Evolutionary conservation across 2,329 filamentous ascomycete species (phyloP).

Genomic region (Microthyrium microscopicum): DNA sequence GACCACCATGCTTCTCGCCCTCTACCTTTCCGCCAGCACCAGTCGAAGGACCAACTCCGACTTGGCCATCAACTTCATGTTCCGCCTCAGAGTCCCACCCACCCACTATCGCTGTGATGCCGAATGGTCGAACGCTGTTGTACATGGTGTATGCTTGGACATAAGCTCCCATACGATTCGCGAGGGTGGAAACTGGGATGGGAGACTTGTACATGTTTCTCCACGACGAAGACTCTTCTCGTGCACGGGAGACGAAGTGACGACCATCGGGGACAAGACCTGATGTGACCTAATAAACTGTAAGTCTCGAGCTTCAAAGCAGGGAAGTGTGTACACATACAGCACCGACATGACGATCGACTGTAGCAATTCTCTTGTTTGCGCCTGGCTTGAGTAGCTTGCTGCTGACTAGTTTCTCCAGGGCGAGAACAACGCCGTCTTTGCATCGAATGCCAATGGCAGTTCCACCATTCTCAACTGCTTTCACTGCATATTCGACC

Average conservation of each 20-base stretch:
- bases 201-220: conserved; percentile 87
- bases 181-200: conserved; percentile 75
- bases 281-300: conserved; percentile 58
- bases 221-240: conserved; percentile 86
- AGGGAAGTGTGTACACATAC: conserved; percentile 38
- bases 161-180: conserved; percentile 86
- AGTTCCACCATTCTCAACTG: conserved; percentile 93
- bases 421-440: conserved; percentile 86
- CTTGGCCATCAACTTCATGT: conserved; percentile 73
- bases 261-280: conserved; percentile 89
- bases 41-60: conserved; percentile 60
- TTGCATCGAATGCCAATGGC: conserved; percentile 93
- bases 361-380: conserved; percentile 92
- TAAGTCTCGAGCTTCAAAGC: conserved; percentile 4
- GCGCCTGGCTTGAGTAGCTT: conserved; percentile 89
- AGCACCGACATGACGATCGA: conserved; percentile 85
- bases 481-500: conserved; percentile 95
- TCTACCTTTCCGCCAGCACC: conserved; percentile 73
- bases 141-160: conserved; percentile 96
- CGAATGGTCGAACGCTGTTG: conserved; percentile 89
- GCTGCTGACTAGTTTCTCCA: conserved; percentile 91
- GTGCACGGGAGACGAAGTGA: conserved; percentile 85
- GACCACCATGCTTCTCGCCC: conserved; percentile 65
- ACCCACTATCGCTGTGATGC: conserved; percentile 84
- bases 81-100: conserved; percentile 87